Evolutionary conservation across 768 basidiomycete species (phyloP).

Genomic region (Xerocomus brunneocitrinus): DNA sequence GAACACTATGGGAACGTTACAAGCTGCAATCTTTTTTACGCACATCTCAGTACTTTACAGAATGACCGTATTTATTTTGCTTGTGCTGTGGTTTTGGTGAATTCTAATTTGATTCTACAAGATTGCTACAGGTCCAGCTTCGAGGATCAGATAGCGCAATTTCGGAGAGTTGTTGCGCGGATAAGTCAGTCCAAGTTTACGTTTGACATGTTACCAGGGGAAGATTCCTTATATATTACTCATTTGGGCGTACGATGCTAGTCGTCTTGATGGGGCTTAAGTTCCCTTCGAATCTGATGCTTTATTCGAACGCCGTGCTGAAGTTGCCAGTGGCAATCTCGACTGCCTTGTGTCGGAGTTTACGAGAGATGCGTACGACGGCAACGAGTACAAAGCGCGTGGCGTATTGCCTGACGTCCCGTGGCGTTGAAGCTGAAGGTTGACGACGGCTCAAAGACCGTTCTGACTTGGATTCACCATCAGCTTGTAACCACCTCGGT

Average conservation of each 20-base stretch:
- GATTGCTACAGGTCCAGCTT: neutral
- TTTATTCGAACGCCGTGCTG: neutral
- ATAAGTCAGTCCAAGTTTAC: neutral
- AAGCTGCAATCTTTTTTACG: slow-evolving; percentile 12
- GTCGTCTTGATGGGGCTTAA: neutral
- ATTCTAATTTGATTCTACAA: neutral
- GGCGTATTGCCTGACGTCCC: neutral
- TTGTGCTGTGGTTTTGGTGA: neutral
- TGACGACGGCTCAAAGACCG: neutral
- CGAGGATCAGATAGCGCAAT: neutral
- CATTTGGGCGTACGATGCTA: neutral
- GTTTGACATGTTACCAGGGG: neutral
- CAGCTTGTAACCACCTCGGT: neutral
- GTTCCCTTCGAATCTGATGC: too few species aligned
- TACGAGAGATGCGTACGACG: neutral
- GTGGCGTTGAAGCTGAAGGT: neutral
- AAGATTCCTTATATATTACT: neutral
- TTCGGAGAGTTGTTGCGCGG: too few species aligned
- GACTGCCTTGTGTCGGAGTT: neutral
- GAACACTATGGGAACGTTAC: slow-evolving; percentile 10
- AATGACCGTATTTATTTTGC: slow-evolving; percentile 19
- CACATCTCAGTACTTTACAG: slow-evolving; percentile 26
- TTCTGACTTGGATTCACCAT: neutral
- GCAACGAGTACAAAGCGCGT: neutral
- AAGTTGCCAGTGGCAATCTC: neutral